These are phyloP conservation scores for Nicotiana benthamiana DNA, from an alignment of 257 asterid genomes.

Conservation along the genomic window DNA sequence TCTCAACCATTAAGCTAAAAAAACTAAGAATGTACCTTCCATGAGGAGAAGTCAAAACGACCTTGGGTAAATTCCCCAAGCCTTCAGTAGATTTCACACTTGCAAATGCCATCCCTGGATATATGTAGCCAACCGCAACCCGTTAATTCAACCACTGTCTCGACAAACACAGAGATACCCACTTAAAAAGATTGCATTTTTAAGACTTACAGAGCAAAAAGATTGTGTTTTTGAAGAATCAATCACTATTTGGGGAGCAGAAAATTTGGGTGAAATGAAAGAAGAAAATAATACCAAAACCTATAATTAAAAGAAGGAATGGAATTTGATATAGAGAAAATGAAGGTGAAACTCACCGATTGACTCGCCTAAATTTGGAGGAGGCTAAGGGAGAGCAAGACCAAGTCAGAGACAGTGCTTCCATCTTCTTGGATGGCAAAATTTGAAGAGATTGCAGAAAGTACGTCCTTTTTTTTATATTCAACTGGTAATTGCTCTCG, in stretches of 20 bases:
- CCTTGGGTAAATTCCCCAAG: conserved; percentile 71
- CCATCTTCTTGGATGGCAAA: conserved; percentile 33
- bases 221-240: neutral
- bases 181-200: neutral
- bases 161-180: neutral
- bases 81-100: conserved; percentile 60
- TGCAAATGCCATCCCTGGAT: conserved; percentile 67
- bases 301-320: neutral
- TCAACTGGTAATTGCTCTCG: neutral
- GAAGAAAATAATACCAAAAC: neutral
- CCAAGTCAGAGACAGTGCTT: conserved; percentile 41
- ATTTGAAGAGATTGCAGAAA: neutral
- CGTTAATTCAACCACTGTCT: conserved; percentile 2
- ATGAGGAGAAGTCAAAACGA: conserved; percentile 60
- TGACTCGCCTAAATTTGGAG: conserved; percentile 56
- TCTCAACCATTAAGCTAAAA: neutral
- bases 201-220: neutral
- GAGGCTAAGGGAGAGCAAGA: conserved; percentile 40
- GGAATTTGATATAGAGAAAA: neutral
- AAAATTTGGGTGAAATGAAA: neutral
- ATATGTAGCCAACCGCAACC: conserved; percentile 28
- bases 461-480: neutral
- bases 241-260: neutral
- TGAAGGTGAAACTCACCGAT: conserved; percentile 40
- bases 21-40: conserved; percentile 54